phyloP scores from a whole-genome alignment of 2,329 filamentous ascomycete genomes.

The Iodosphaeria phyllophila region DNA sequence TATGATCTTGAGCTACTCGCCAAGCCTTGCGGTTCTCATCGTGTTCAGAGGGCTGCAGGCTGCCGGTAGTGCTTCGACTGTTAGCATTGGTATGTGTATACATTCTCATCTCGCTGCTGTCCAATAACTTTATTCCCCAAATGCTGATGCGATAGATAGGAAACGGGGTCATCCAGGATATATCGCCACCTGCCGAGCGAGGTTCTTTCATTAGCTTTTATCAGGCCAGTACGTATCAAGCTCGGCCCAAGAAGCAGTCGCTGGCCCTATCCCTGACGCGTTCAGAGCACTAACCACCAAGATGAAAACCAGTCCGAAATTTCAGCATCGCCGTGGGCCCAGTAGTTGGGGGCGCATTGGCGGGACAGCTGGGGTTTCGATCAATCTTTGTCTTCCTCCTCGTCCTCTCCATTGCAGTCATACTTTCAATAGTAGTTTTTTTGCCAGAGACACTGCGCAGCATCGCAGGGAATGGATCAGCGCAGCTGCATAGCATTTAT shows the following conservation, averaged over 20 bases:
- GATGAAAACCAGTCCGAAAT: constrained; percentile 11
- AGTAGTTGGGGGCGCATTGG: constrained; percentile 5
- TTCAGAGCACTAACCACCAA: too few species aligned
- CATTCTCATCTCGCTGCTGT: background rate
- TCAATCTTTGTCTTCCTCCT: constrained; percentile 3
- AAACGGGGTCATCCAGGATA: constrained; percentile 15
- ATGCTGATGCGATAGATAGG: constrained; percentile 4
- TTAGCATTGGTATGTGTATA: constrained; percentile 22
- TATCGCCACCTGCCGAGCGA: constrained; percentile 11
- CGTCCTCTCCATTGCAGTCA: constrained; percentile 2
- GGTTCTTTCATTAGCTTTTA: constrained; percentile 14
- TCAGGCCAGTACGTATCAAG: constrained; percentile 10
- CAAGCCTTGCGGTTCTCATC: constrained; percentile 22
- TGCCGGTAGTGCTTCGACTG: constrained; percentile 25
- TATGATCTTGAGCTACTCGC: constrained; percentile 22
- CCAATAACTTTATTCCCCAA: background rate
- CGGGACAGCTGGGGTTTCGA: constrained; percentile 1
- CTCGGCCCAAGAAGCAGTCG: background rate
- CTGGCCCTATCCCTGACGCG: too few species aligned
- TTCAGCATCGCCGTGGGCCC: constrained; percentile 14
- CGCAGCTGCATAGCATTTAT: constrained; percentile 2
- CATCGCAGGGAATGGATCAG: constrained; percentile 3
- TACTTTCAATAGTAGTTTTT: constrained; percentile 8
- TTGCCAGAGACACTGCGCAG: constrained; percentile 2
- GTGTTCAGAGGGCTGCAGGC: constrained; percentile 27